phyloP scores from a whole-genome alignment of 306 rosid species.

The Prunus dulcis region DNA sequence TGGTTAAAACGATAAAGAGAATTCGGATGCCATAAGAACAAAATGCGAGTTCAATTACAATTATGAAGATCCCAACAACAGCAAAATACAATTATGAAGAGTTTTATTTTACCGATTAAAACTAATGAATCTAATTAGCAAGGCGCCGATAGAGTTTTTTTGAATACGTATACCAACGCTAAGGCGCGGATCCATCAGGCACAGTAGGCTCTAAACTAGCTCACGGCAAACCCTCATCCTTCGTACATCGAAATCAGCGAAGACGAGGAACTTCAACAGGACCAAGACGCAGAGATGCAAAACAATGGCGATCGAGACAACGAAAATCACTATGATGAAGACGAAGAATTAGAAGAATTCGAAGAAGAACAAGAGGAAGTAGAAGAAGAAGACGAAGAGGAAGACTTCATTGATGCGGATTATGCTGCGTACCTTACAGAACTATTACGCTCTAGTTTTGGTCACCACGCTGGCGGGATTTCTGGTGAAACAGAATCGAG shows the following conservation, averaged over 20 bases:
- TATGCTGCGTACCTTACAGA: not conserved
- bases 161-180: too few species aligned
- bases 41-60: too few species aligned
- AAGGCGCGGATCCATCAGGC: not conserved
- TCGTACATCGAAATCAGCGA: not conserved
- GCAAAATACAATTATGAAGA: too few species aligned
- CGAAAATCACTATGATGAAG: not conserved
- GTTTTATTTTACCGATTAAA: too few species aligned
- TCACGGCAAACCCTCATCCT: not conserved
- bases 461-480: not conserved
- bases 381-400: not conserved
- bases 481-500: constrained; percentile 16
- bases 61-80: too few species aligned
- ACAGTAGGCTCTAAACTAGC: not conserved
- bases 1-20: too few species aligned
- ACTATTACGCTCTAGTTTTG: not conserved
- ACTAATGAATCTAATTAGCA: too few species aligned
- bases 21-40: too few species aligned
- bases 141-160: too few species aligned
- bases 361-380: not conserved
- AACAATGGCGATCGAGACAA: not conserved
- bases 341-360: not conserved
- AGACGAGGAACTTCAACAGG: not conserved
- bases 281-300: not conserved
- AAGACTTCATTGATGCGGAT: not conserved